These are phyloP conservation scores for Escovopsis sp. DNA, from an alignment of 2,329 filamentous ascomycete species.

Conservation along the genomic window DNA sequence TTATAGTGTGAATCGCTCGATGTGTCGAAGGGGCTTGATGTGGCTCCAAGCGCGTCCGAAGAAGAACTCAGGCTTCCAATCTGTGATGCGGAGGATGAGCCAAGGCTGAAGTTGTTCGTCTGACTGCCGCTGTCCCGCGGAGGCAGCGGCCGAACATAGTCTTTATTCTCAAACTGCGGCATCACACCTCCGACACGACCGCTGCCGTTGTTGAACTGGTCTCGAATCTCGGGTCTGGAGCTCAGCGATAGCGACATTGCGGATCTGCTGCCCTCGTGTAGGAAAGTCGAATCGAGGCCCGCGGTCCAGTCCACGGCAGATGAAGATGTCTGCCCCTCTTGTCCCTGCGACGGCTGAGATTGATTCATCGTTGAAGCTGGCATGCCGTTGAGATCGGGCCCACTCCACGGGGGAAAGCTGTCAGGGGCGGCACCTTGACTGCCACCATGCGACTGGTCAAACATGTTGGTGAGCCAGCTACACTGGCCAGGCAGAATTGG, in stretches of 20 bases:
- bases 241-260: constrained; percentile 8
- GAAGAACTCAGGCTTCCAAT: constrained; percentile 16
- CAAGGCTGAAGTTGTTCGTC: constrained; percentile 13
- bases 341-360: constrained; percentile 13
- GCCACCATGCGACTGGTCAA: constrained; percentile 20
- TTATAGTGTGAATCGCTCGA: constrained; percentile 19
- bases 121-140: constrained; percentile 18
- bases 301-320: constrained; percentile 25
- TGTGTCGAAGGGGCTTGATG: constrained; percentile 17
- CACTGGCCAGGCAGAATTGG: constrained; percentile 16
- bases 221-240: constrained; percentile 16
- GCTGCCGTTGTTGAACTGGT: constrained; percentile 10
- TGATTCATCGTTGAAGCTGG: constrained; percentile 10
- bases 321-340: constrained; percentile 11
- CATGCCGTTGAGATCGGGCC: constrained; percentile 9
- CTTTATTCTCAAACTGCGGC: constrained; percentile 27
- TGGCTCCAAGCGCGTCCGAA: constrained; percentile 14
- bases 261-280: constrained; percentile 10
- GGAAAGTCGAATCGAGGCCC: constrained; percentile 15
- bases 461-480: constrained; percentile 22
- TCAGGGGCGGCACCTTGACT: constrained; percentile 17
- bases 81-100: constrained; percentile 16
- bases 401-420: constrained; percentile 7
- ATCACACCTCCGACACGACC: constrained; percentile 22
- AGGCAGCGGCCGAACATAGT: constrained; percentile 21